Conservation (phyloP, 73 alveolate genomes). For the Paramecium pentaurelia region DNA sequence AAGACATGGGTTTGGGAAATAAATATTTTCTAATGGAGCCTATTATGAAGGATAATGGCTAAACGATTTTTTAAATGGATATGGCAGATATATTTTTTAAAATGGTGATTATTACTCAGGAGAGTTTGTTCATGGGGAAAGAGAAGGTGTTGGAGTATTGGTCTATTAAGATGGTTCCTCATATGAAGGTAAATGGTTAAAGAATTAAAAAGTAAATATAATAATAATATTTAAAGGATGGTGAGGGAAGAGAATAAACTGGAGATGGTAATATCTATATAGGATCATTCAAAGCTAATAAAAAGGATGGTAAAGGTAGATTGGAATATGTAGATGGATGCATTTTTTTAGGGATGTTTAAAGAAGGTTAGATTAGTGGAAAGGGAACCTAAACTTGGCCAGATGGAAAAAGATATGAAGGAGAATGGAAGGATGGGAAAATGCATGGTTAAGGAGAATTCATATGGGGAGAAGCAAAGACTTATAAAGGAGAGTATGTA, state of each 20-base stretch:
- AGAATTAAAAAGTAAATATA: background rate
- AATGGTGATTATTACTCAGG: slow-evolving; percentile 67
- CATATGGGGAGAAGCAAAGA: slow-evolving; percentile 71
- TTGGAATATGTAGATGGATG: slow-evolving; percentile 58
- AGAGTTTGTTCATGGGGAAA: slow-evolving; percentile 62
- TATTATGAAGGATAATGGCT: slow-evolving; percentile 68
- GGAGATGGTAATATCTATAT: background rate
- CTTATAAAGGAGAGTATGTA: slow-evolving; percentile 72
- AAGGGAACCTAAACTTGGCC: slow-evolving; percentile 75
- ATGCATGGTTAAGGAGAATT: slow-evolving; percentile 78
- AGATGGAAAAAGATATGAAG: slow-evolving; percentile 76
- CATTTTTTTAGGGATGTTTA: slow-evolving; percentile 51
- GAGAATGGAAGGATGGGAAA: slow-evolving; percentile 74
- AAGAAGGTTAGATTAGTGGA: slow-evolving; percentile 73
- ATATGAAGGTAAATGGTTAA: slow-evolving; percentile 5
- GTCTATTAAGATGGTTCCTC: slow-evolving; percentile 56
- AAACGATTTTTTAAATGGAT: slow-evolving; percentile 55
- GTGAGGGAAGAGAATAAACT: slow-evolving; percentile 4
- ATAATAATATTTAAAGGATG: background rate
- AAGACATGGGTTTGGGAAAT: slow-evolving; percentile 59
- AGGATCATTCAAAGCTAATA: background rate
- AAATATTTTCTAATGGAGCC: slow-evolving; percentile 59
- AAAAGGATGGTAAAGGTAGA: slow-evolving; percentile 49
- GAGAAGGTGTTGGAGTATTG: slow-evolving; percentile 76
- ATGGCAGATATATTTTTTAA: background rate